These are phyloP conservation scores for Eudorina sp. DNA, from an alignment of 139 green algal species.

Conservation along the genomic window DNA sequence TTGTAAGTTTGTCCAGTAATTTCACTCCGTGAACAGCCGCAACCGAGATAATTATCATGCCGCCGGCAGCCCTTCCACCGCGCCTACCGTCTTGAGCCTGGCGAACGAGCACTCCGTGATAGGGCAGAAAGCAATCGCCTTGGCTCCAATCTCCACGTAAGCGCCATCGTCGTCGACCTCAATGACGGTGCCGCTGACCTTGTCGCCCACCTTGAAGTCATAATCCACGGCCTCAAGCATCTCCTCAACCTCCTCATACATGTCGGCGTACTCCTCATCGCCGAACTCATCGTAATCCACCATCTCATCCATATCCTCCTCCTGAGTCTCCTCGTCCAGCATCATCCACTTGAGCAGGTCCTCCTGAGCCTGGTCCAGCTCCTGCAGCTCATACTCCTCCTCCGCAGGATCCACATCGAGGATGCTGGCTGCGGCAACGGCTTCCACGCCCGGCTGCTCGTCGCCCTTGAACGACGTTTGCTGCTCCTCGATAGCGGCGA, in stretches of 20 bases:
- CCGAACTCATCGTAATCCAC: constrained; percentile 69
- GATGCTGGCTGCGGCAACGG: neutral
- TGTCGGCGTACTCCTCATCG: constrained; percentile 60
- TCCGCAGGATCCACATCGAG: constrained; percentile 37
- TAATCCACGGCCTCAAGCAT: constrained; percentile 69
- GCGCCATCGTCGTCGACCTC: constrained; percentile 89
- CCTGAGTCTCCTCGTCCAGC: constrained; percentile 57
- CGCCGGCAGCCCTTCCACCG: neutral
- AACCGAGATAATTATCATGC: neutral
- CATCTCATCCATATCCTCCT: constrained; percentile 71
- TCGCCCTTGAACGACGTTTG: constrained; percentile 52
- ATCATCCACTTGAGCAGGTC: constrained; percentile 72
- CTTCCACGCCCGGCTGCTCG: constrained; percentile 42
- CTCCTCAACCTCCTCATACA: constrained; percentile 69
- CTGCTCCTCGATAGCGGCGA: constrained; percentile 64
- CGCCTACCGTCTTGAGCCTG: constrained; percentile 66
- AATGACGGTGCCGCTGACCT: constrained; percentile 82
- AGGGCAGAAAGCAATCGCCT: constrained; percentile 89
- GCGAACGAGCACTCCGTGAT: constrained; percentile 83
- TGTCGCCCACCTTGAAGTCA: constrained; percentile 76
- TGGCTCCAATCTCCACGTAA: constrained; percentile 95
- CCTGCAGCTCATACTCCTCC: constrained; percentile 57
- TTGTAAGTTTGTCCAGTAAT: too few relatives aligned
- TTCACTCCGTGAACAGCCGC: too few relatives aligned
- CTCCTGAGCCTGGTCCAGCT: constrained; percentile 70